Percentiles rank a stretch among this genome's conserved stretches.
Conservation (phyloP, 2,329 filamentous ascomycete species). For the Albophoma yamanashiensis region DNA sequence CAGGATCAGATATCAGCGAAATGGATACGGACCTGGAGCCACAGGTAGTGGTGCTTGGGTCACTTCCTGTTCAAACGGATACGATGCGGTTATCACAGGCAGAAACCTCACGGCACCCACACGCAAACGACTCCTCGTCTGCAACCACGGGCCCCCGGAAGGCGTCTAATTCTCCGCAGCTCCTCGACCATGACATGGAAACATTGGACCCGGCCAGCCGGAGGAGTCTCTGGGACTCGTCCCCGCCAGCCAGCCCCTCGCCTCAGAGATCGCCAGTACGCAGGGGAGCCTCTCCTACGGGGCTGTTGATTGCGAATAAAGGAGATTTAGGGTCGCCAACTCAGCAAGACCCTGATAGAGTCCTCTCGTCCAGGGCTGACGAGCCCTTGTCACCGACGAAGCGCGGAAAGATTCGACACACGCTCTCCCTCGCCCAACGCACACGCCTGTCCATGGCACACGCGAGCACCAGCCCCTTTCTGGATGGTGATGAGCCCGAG, state of each 20-base stretch:
- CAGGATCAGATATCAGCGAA: slow-evolving; percentile 40
- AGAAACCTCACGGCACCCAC: slow-evolving; percentile 7
- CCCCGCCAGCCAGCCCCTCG: background rate
- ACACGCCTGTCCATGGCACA: slow-evolving; percentile 73
- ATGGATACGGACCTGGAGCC: slow-evolving; percentile 33
- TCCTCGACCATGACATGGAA: background rate
- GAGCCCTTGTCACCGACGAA: slow-evolving; percentile 49
- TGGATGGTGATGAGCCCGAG: slow-evolving; percentile 19
- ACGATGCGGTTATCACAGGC: slow-evolving; percentile 12
- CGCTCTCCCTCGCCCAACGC: slow-evolving; percentile 61
- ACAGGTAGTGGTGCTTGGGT: slow-evolving; percentile 1
- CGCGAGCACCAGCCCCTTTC: slow-evolving; percentile 33
- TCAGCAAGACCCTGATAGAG: slow-evolving; percentile 43
- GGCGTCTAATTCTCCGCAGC: background rate
- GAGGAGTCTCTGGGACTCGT: background rate
- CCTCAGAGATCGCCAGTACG: background rate
- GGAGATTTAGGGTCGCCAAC: slow-evolving; percentile 24
- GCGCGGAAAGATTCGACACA: slow-evolving; percentile 35
- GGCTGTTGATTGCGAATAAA: background rate
- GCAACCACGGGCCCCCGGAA: too few species aligned
- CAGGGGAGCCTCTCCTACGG: background rate
- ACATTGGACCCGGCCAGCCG: background rate
- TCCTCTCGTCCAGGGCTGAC: slow-evolving; percentile 42
- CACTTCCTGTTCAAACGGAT: slow-evolving; percentile 12
- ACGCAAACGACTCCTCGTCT: background rate